Evolutionary conservation across 768 basidiomycete genomes (phyloP).

Genomic region (Xanthoconium stramineum): DNA sequence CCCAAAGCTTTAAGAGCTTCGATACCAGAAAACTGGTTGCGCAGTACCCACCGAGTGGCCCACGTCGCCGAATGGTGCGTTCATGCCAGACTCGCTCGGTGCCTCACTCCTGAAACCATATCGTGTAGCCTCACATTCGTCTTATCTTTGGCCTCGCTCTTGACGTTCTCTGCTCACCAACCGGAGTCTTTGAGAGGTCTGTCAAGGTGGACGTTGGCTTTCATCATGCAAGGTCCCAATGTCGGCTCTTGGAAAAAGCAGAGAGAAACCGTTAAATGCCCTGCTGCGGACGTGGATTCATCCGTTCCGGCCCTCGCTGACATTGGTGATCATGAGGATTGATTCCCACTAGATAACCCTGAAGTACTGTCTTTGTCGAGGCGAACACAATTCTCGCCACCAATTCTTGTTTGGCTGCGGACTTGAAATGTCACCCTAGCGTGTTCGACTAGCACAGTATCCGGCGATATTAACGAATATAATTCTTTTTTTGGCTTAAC

Average conservation of each 20-base stretch:
- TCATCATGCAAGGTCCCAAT: slow-evolving; percentile 60
- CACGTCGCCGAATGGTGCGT: slow-evolving; percentile 54
- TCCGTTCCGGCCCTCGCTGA: neutral
- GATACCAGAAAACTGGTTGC: slow-evolving; percentile 54
- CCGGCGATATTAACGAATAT: neutral
- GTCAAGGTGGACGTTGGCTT: slow-evolving; percentile 67
- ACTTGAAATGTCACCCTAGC: too few species aligned
- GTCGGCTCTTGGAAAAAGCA: slow-evolving; percentile 49
- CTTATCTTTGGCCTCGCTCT: slow-evolving; percentile 59
- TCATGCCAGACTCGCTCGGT: neutral
- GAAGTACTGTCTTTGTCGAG: too few species aligned
- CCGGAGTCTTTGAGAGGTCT: slow-evolving; percentile 69
- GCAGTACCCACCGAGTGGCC: slow-evolving; percentile 39
- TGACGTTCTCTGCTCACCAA: slow-evolving; percentile 60
- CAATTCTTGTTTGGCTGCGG: too few species aligned
- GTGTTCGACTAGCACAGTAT: too few species aligned
- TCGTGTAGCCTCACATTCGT: slow-evolving; percentile 51
- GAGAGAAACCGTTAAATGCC: slow-evolving; percentile 7
- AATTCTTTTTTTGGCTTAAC: slow-evolving; percentile 34
- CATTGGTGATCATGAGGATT: neutral
- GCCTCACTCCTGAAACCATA: slow-evolving; percentile 9
- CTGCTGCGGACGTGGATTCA: slow-evolving; percentile 8
- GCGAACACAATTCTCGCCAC: too few species aligned
- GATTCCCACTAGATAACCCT: neutral
- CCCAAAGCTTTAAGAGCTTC: slow-evolving; percentile 65